Base-by-base conservation (phyloP, 345 rosid species). In the Heritiera fomes region DNA sequence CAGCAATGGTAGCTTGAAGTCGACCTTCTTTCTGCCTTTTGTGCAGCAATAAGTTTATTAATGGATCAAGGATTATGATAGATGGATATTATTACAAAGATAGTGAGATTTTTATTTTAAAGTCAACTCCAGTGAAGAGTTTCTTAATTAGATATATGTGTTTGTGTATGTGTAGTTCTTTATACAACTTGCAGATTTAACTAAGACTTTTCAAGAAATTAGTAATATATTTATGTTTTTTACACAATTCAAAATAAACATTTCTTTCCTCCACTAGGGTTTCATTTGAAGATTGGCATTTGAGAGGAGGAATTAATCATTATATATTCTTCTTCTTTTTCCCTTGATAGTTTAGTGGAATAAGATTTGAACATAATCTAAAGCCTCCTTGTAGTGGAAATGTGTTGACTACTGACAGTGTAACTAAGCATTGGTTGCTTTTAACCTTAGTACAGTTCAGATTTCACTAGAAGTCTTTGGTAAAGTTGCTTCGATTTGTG, bases 1-100 rank as follows among this genome's bases (percentile, higher is more conserved):
- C 38, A 23, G 2, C 64, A 68, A 43, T 20, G 0, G 34, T 45
- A 20, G 49, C 72, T 45, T 30, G 14, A 71, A 71, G 46, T 52
- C 75, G 52, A 71, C 61, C 23, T 71, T 71, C 28, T 50, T 71
- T 71, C 32, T 32, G 43, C 75, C 9, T 71, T 71, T 71, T 30
- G 15, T 3, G 17, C 34, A 10, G 50, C 71, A 66, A 66, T 18
- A 40, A 40, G 71, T 40, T 40, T 41, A 18, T 66, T 43, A 66
- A 18, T 41, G 71, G 46, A 64, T 38, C 69, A 63, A 45, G 52
- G 52, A 67, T n/a, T n/a, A 14, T 43, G 7, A 67, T 43, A 10
- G 30, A 67, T 67, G 34, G 52, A 45, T 34, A 34, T 45, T 45
- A 45, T 45, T n/a, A 43, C 72, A 45, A 20, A 45, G 53, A 68